Evolutionary conservation across 768 basidiomycete species (phyloP), one percentile per base, ranked within the genome.

Genomic region (Phallus indusiatus): DNA sequence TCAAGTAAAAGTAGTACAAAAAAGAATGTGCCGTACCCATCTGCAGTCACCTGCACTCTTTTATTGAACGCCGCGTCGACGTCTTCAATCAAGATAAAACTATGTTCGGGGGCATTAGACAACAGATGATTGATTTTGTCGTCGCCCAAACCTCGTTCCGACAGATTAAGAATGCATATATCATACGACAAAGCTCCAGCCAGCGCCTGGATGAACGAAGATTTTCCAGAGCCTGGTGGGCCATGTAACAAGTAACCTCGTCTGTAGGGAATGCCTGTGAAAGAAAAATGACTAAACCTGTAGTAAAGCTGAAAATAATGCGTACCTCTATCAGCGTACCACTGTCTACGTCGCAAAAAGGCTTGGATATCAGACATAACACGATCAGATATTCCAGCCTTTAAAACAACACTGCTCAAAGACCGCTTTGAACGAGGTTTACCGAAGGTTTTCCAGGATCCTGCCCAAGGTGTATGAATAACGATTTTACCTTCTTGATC

Each of bases 221-320:
- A 94, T 69, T 99, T 99, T 53, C 96, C 96, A 0, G 94, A 96
- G 16, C 96, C 96, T 7, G 96, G 96, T 20, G 96, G 96, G 11
- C 96, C 96, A 66, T 98, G 83, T 16, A 99, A 74, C 10, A 99
- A 81, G 71, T 97, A 97, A 42, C 96, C 96, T 62, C 96, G 81
- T 21, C 96, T 85, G 69, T 98, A 99, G 0, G 96, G 96, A 60
- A 99, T 96, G 17, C 95, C 94, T 97, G 60, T 14, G 54, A 35
- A 28, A 20, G 4, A 18, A n/a, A 46, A 37, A 35, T 61, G 35
- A 49, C 57, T 61, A 47, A 16, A 20, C 16, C 36, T 59, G 42
- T 53, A 35, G 17, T 48, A 49, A 56, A 55, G 34, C 49, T 28
- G 47, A 18, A 49, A 47, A 42, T 7, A 53, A 54, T 37, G 67